Base-by-base conservation (phyloP, 768 basidiomycete species). In the Boletellus ananas region DNA sequence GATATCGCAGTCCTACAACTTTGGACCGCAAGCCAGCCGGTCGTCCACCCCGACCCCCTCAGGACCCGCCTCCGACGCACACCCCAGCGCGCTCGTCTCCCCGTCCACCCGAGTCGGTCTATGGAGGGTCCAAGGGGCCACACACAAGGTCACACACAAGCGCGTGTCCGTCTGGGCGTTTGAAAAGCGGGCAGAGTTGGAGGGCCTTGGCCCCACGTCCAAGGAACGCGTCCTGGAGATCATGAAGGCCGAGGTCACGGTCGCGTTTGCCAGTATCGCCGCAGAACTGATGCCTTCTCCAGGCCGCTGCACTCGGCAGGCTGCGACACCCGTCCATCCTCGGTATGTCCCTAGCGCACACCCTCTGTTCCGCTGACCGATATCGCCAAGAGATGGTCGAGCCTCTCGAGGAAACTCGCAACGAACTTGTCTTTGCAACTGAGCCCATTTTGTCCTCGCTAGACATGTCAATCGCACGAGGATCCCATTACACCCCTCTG, bases 261-360 rank as follows among this genome's bases (percentile, higher is more conserved):
- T 69, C 45, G 31, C 16, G 43, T 45, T 35, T 58, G 3, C 14
- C 31, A 17, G 11, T 31, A 36, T 53, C 43, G 34, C 23, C 21
- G 10, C 10, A 17, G 18, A 25, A 34, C 55, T 64, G 13, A 64
- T 34, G 34, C 36, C 45, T 47, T n/a, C 11, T 3, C 14, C 52
- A 94, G 94, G 90, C 88, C 4, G 80, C 87, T 52, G 87, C 93
- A 3, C 73, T 97, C 17, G 82, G 90, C 23, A 80, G 85, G 56
- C 72, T 98, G 38, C 79, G 96, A 29, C 95, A 98, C 71, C 96
- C 96, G 4, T 94, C 89, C 53, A 83, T 99, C 43, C 77, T 99
- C 50, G 90, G 90, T 90, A 61, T 49, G 72, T 54, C 23, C 27
- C 41, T 34, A 14, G 12, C 25, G 33, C 16, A n/a, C 13, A 7